Evolutionary conservation across 2,329 filamentous ascomycete genomes (phyloP).

Genomic region (Monilinia polystroma): DNA sequence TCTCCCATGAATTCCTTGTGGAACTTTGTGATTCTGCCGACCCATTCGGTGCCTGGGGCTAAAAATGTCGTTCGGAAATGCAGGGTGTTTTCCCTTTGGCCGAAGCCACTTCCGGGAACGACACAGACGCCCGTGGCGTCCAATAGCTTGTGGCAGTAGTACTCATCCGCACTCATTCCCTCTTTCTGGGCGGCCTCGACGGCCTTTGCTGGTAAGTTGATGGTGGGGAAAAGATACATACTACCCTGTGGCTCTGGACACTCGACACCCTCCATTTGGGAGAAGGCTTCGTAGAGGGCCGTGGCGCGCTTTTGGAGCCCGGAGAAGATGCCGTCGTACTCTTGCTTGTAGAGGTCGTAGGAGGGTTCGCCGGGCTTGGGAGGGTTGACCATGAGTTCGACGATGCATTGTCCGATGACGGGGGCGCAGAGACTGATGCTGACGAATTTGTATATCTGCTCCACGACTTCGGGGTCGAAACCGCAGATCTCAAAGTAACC

Average conservation of each 20-base stretch:
- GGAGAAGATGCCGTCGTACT: slow-evolving; percentile 80
- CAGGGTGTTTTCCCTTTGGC: slow-evolving; percentile 84
- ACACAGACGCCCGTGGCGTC: slow-evolving; percentile 94
- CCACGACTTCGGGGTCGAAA: slow-evolving; percentile 81
- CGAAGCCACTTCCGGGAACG: slow-evolving; percentile 89
- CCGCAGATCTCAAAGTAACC: slow-evolving; percentile 96
- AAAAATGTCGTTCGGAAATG: slow-evolving; percentile 98
- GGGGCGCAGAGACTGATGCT: slow-evolving; percentile 96
- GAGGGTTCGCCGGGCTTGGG: slow-evolving; percentile 80
- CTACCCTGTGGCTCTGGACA: slow-evolving; percentile 74
- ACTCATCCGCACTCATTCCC: slow-evolving; percentile 79
- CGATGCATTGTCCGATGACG: slow-evolving; percentile 91
- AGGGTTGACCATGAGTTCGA: slow-evolving; percentile 98
- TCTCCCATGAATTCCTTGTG: slow-evolving; percentile 88
- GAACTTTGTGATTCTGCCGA: slow-evolving; percentile 82
- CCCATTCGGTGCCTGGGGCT: slow-evolving; percentile 94
- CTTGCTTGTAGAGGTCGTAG: slow-evolving; percentile 76
- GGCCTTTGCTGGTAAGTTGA: slow-evolving; percentile 75
- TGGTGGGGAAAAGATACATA: slow-evolving; percentile 99
- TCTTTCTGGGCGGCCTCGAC: slow-evolving; percentile 72
- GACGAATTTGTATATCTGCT: slow-evolving; percentile 98
- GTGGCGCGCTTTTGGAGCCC: slow-evolving; percentile 76
- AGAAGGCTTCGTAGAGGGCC: slow-evolving; percentile 86
- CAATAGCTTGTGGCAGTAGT: slow-evolving; percentile 87
- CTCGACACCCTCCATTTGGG: slow-evolving; percentile 92